Evolutionary conservation across 208 protist genomes (phyloP), one percentile per base, ranked within the genome.

Genomic region (Acanthamoeba triangularis): DNA sequence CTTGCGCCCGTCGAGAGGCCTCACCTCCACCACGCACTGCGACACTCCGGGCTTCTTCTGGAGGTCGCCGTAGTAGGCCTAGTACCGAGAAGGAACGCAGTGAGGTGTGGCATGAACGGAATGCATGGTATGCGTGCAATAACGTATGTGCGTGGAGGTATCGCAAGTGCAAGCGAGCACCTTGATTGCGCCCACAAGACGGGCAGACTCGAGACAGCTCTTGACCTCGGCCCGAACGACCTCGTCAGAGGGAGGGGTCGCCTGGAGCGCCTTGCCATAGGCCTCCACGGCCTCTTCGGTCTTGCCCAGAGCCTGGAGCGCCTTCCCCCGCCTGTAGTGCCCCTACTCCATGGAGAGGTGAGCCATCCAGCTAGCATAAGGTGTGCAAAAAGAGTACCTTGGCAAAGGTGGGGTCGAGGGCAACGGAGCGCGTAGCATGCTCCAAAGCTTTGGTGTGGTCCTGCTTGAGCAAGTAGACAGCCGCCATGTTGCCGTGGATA

Each of bases 401-500:
- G 78, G 78, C 37, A n/a, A 61, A 87, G 78, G 44, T 25, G 16
- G 37, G 78, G 49, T 87, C 44, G 4, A 87, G 16, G 16, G 78
- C 28, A 23, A 87, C 78, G 7, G 78, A 28, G 25, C 78, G 78
- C 44, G 78, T 33, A 35, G 78, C 78, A 3, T 30, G 23, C 3
- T 87, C 78, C 13, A 87, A 41, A 2, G 78, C 78, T 23, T 87
- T 59, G 25, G 14, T 13, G 49, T 59, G 56, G 16, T 61, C n/a
- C 25, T 52, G 25, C 49, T 87, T 87, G 44, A 87, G 78, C 37
- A 87, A 35, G 78, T 87, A 59, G 13, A 87, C 78, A 7, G 78
- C 78, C 7, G 78, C 78, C 78, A 87, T 87, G 78, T 87, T 87
- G 2, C 78, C 7, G 25, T 87, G 30, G 20, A 87, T 87, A 14